Evolutionary conservation across 305 asterid genomes (phyloP), one percentile per base, ranked within the genome.

Genomic region (Rubia tinctorum): DNA sequence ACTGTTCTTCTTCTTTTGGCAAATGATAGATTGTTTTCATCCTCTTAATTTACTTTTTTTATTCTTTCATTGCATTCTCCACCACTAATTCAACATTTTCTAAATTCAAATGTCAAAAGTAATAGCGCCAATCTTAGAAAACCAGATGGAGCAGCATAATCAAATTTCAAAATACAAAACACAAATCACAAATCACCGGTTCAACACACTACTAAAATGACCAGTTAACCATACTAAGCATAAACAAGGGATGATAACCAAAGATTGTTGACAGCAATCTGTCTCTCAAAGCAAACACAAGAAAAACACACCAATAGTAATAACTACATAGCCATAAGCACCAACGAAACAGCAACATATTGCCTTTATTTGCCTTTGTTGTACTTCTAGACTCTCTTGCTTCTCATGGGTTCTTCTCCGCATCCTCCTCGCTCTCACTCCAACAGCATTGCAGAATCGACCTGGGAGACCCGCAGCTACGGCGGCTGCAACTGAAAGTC

Each of bases 401-500:
- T 27, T 9, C 1, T 49, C 27, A 18, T 72, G 73, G 34, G 72
- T 83, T 80, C 89, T 84, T 85, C 80, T 74, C 83, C 64, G 78
- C 80, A 75, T 90, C 95, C 49, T 88, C 93, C 80, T 88, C 91
- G 43, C 73, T 85, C 84, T 90, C 92, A n/a, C 87, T 86, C 96
- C 93, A 91, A 65, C 89, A 87, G 61, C 77, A 47, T 15, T 80
- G 80, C 79, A 93, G 90, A 84, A 71, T 93, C 0, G 98, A 93
- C 66, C 80, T 84, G 0, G 98, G 98, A 39, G 97, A 93, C 14
- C 88, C 89, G 34, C 95, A 89, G 78, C 88, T 72, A 15, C 71
- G 79, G n/a, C 73, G 79, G 2, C 73, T 8, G 73, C 83, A 80
- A 6, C 70, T 61, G 75, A 87, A 93, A 84, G 84, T 84, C 77